Evolutionary conservation across 2,329 filamentous ascomycete species (phyloP), one percentile per base, ranked within the genome.

Genomic region (Colletotrichum sp.): DNA sequence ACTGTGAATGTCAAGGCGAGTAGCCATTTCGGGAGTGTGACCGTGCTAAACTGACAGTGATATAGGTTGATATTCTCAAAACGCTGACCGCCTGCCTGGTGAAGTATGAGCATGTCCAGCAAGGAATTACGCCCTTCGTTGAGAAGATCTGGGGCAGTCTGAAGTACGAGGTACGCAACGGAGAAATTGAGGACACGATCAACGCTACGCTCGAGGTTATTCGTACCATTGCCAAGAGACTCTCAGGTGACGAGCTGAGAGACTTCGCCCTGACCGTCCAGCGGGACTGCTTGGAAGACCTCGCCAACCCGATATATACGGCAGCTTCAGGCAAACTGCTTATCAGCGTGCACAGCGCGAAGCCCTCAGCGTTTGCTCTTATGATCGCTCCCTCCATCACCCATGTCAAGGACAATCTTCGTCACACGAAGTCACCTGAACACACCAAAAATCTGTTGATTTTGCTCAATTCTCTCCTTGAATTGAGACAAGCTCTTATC

Each of bases 121-220:
- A 87, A 70, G 88, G 86, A 10, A 80, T 92, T 16, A 84, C 84
- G 2, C 90, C 90, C 0, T 87, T 89, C 65, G 83, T 86, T 21
- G 84, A 87, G 66, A 86, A 88, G 60, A 87, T 92, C 63, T 92
- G 91, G 91, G 85, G 86, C 34, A 90, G 90, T n/a, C 87, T 92
- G 63, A 92, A 92, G 80, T 92, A 91, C 76, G 91, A 92, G 77
- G 91, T 92, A 15, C 88, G 91, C 38, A 92, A 92, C 70, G 91
- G 91, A 15, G 91, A 92, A 75, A 86, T 90, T 10, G 87, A 89
- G 75, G 91, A 92, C 76, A 88, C 87, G 1, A 89, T 92, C 16
- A 88, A 90, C 80, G 88, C 88, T 5, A 92, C 90, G 1, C 82
- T 92, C 18, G 88, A 88, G 61, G 89, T 90, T 5, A 86, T 92